Percentiles rank a stretch among this genome's conserved stretches.
Evolutionary conservation across 495 filamentous ascomycete genomes (phyloP).

Genomic region (Lasiosphaeris hirsuta): DNA sequence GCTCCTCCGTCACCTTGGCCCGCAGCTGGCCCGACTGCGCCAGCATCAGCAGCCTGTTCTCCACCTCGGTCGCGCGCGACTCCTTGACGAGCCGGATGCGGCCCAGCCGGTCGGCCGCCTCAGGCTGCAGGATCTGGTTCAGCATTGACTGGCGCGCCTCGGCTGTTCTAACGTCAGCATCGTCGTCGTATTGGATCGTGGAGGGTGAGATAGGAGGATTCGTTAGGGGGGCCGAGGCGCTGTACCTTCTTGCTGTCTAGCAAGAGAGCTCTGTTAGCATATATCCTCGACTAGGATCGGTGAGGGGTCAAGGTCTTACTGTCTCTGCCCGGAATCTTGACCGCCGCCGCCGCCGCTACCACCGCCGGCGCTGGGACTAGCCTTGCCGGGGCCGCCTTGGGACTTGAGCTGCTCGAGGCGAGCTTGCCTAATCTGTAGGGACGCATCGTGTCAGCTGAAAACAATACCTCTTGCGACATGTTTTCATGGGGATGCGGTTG

Average conservation of each 20-base stretch:
- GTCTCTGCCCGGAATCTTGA: constrained; percentile 57
- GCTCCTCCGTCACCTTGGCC: constrained; percentile 83
- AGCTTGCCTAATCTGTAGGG: constrained; percentile 73
- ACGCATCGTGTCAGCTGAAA: neutral
- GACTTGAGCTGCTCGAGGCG: constrained; percentile 87
- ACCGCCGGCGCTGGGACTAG: constrained; percentile 41
- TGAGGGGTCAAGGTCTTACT: constrained; percentile 40
- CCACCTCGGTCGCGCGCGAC: constrained; percentile 81
- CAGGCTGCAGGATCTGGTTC: constrained; percentile 87
- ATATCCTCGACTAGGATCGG: neutral
- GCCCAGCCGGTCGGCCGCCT: constrained; percentile 86
- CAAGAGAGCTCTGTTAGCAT: constrained; percentile 4
- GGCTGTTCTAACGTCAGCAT: constrained; percentile 34
- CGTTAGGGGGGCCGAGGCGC: no score
- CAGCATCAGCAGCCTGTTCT: constrained; percentile 89
- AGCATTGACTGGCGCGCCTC: constrained; percentile 75
- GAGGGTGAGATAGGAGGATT: neutral
- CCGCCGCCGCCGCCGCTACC: constrained; percentile 46
- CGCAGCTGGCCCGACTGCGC: constrained; percentile 83
- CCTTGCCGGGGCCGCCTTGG: constrained; percentile 51
- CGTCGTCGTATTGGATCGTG: neutral
- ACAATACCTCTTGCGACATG: no score
- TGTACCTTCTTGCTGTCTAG: constrained; percentile 66
- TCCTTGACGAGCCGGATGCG: constrained; percentile 96
- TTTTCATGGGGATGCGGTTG: constrained; percentile 4